These are phyloP conservation scores for Zalaria sp. DNA, from an alignment of 2,329 filamentous ascomycete species.

Conservation along the genomic window DNA sequence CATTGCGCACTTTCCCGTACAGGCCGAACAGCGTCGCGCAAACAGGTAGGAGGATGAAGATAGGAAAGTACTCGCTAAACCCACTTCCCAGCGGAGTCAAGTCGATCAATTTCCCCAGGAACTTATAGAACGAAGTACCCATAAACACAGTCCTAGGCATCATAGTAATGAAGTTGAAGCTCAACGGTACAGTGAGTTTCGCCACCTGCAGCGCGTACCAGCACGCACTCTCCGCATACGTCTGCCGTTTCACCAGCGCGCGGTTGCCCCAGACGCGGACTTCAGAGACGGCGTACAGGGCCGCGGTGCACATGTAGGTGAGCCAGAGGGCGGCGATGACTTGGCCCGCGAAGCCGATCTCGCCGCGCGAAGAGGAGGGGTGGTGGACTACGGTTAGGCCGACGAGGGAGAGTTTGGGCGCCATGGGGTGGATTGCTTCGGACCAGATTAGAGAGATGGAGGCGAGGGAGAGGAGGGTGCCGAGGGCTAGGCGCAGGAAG, in stretches of 20 bases:
- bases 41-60: conserved; percentile 76
- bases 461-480: conserved; percentile 55
- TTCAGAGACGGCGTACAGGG: conserved; percentile 75
- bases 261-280: conserved; percentile 97
- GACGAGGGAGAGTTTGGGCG: conserved; percentile 60
- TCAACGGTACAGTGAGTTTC: conserved; percentile 78
- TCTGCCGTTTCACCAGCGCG: conserved; percentile 78
- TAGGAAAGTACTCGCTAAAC: conserved; percentile 80
- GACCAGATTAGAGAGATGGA: conserved; percentile 86
- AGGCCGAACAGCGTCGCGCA: conserved; percentile 76
- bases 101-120: conserved; percentile 71
- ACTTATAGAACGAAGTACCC: conserved; percentile 72
- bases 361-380: conserved; percentile 53
- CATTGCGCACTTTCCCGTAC: conserved; percentile 65
- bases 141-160: conserved; percentile 57
- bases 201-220: conserved; percentile 94
- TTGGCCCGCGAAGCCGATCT: conserved; percentile 78
- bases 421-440: conserved; percentile 73
- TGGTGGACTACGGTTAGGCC: conserved; percentile 60
- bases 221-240: conserved; percentile 81
- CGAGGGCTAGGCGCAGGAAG: conserved; percentile 47
- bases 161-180: conserved; percentile 95
- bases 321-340: conserved; percentile 77
- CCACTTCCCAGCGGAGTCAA: conserved; percentile 68
- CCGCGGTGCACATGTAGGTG: conserved; percentile 87